These are phyloP conservation scores for Mallotus repandus DNA, from an alignment of 441 rosid genomes.

Conservation along the genomic window DNA sequence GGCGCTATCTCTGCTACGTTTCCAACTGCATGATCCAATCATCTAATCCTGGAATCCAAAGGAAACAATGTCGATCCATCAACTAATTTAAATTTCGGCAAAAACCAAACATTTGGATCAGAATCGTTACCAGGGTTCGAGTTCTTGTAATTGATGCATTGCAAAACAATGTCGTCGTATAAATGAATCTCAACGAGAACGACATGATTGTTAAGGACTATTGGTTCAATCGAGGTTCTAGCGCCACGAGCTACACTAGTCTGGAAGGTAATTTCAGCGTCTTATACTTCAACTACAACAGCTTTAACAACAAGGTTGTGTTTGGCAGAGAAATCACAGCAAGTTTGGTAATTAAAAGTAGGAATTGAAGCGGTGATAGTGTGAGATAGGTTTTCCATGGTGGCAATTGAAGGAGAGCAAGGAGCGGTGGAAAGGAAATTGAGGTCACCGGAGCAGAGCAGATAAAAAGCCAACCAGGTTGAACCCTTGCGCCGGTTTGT, in stretches of 20 bases:
- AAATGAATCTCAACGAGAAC: slow-evolving; percentile 67
- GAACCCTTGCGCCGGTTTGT: slow-evolving; percentile 44
- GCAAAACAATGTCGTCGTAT: slow-evolving; percentile 79
- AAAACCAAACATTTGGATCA: slow-evolving; percentile 28
- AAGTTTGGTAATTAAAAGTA: slow-evolving; percentile 40
- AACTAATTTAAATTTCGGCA: slow-evolving; percentile 61
- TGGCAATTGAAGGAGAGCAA: slow-evolving; percentile 65
- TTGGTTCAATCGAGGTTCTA: slow-evolving; percentile 46
- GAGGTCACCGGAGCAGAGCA: slow-evolving; percentile 70
- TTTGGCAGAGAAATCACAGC: slow-evolving; percentile 50
- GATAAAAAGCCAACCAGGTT: slow-evolving; percentile 50
- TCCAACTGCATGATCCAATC: slow-evolving; percentile 91
- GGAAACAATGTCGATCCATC: slow-evolving; percentile 57
- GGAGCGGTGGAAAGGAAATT: slow-evolving; percentile 82
- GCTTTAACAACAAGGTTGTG: slow-evolving; percentile 81
- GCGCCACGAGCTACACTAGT: slow-evolving; percentile 67
- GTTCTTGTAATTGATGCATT: slow-evolving; percentile 55
- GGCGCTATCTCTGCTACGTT: slow-evolving; percentile 74
- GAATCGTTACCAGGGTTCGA: not conserved
- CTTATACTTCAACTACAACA: slow-evolving; percentile 66
- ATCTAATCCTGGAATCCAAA: slow-evolving; percentile 63
- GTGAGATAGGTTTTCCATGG: slow-evolving; percentile 26
- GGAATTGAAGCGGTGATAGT: slow-evolving; percentile 59
- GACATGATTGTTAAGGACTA: slow-evolving; percentile 38
- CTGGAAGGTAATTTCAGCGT: slow-evolving; percentile 56